Evolutionary conservation across 768 basidiomycete species (phyloP).

Genomic region (Termitomyces sp.): DNA sequence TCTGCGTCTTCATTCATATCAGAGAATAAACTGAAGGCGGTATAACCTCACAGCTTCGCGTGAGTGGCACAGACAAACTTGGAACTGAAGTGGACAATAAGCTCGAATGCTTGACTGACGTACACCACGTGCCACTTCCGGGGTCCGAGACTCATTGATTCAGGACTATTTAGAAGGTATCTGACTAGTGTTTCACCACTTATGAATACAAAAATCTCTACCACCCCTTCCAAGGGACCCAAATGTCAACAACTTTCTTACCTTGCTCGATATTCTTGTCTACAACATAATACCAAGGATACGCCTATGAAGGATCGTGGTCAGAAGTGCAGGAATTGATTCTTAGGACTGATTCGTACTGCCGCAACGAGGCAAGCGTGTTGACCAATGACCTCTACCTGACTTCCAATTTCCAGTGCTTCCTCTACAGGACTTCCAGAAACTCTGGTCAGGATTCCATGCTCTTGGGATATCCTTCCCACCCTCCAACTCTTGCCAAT

Average conservation of each 20-base stretch:
- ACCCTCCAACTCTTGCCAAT: slow-evolving; percentile 60
- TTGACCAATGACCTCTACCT: slow-evolving; percentile 73
- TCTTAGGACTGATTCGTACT: slow-evolving; percentile 19
- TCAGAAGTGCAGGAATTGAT: background rate
- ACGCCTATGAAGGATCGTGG: slow-evolving; percentile 28
- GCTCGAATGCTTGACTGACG: background rate
- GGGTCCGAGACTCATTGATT: background rate
- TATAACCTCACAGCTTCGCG: slow-evolving; percentile 4
- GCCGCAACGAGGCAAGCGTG: slow-evolving; percentile 84
- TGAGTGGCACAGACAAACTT: background rate
- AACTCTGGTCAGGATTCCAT: slow-evolving; percentile 53
- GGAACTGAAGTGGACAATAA: background rate
- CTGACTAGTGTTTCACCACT: background rate
- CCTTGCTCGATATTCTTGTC: slow-evolving; percentile 51
- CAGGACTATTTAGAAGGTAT: background rate
- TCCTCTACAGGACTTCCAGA: slow-evolving; percentile 20
- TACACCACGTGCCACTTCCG: slow-evolving; percentile 6
- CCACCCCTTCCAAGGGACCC: slow-evolving; percentile 94
- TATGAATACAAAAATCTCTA: slow-evolving; percentile 23
- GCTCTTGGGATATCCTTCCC: slow-evolving; percentile 70
- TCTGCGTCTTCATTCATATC: slow-evolving; percentile 70
- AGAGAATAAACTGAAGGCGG: slow-evolving; percentile 13
- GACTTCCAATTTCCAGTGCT: slow-evolving; percentile 48
- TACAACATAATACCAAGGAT: slow-evolving; percentile 82
- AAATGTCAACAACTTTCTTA: slow-evolving; percentile 65